Conservation (phyloP, 345 rosid genomes). For the Angophora floribunda region DNA sequence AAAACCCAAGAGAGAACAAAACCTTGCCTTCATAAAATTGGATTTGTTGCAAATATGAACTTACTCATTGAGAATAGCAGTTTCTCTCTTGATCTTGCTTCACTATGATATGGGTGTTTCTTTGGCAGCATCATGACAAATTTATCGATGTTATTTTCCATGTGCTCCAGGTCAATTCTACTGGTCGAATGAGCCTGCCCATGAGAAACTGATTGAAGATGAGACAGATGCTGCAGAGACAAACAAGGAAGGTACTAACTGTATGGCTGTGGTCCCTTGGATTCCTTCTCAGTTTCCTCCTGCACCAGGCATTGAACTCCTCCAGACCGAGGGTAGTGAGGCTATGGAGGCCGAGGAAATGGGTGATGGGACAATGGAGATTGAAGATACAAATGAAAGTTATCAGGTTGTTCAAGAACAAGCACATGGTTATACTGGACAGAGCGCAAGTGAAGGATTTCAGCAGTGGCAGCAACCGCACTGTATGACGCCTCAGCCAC, state of each 20-base stretch:
- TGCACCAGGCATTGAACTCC: not conserved
- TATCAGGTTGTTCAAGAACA: not conserved
- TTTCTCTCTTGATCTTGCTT: not conserved
- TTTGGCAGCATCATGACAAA: not conserved
- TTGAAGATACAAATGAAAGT: constrained; percentile 18
- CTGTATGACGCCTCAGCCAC: constrained; percentile 42
- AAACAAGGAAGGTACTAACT: not conserved
- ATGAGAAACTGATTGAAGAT: constrained; percentile 3
- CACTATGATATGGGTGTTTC: not conserved
- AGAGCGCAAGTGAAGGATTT: constrained; percentile 4
- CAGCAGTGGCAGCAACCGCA: constrained; percentile 46
- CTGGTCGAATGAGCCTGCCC: not conserved
- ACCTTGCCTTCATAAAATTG: not conserved
- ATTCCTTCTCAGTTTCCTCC: constrained; percentile 17
- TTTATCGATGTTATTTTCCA: not conserved
- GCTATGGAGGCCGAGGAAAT: constrained; percentile 41
- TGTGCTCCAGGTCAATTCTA: constrained; percentile 23
- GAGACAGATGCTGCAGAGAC: not conserved
- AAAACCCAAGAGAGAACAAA: not conserved
- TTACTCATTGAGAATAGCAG: not conserved
- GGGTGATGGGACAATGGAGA: constrained; percentile 43
- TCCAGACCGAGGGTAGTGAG: constrained; percentile 6
- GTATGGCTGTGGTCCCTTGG: constrained; percentile 59
- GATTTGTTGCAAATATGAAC: not conserved
- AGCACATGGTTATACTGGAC: not conserved